Base-by-base conservation (phyloP, 495 filamentous ascomycete genomes). In the Daldinia bambusicola region DNA sequence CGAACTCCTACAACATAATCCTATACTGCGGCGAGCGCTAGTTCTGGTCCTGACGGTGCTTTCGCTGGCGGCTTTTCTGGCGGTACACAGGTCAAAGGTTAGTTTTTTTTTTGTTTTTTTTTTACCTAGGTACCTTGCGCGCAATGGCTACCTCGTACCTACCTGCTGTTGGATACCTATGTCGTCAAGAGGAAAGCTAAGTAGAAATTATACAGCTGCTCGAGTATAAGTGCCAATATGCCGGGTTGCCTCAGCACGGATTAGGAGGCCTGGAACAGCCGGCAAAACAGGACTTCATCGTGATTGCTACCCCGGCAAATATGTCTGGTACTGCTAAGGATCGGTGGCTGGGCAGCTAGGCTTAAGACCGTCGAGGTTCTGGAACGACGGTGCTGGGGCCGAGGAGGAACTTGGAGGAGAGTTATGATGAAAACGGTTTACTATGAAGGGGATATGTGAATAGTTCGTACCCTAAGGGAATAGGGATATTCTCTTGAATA, bases 1-100 rank as follows among this genome's bases (percentile, higher is more conserved):
- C 18, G 41, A 40, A 55, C 9, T 10, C 18, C 18, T 30, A 38
- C 53, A 40, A 14, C 30, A 32, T 9, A 31, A 34, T 6, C 20
- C n/a, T 6, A 20, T 63, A 7, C 2, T 63, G 40, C 51, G 63
- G 41, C 69, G 53, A 4, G 18, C 13, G 6, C 26, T 63, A 0
- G 8, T 58, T 20, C 52, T 67, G 7, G 18, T 14, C 8, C 58
- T 55, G 58, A 31, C 36, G 1, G 37, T 67, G 9, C 51, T 71
- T 22, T 66, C 58, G 5, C 37, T 67, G 20, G 52, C 63, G 30
- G 58, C 41, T 9, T 71, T 71, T 50, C 69, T 71, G 31, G 37
- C 40, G 14, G 45, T 67, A 45, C 69, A 67, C 8, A 58, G 69
- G 50, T 55, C 20, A 41, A 30, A 48, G 10, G 63, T 67, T 16